A percentile compares a stretch with the other conserved stretches of the same genome.
Evolutionary conservation across 73 alveolate species (phyloP).

Genomic region (Paramecium biaurelia): DNA sequence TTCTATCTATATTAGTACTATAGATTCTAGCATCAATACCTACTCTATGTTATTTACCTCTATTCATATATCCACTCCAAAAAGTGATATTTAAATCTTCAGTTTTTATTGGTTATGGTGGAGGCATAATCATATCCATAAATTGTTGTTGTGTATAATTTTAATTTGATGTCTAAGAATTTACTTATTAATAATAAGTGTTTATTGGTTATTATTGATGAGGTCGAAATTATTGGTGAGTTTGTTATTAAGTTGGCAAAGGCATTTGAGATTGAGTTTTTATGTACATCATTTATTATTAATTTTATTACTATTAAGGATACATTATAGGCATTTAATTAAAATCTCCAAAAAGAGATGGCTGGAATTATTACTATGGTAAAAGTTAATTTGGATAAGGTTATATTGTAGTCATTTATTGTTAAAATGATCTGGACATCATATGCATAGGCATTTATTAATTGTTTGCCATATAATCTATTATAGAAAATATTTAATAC

Average conservation of each 20-base stretch:
- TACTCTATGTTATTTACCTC: conserved; percentile 22
- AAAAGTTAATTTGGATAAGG: not conserved
- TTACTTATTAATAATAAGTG: not conserved
- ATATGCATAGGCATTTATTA: not conserved
- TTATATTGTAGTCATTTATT: not conserved
- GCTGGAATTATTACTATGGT: not conserved
- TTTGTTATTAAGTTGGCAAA: not conserved
- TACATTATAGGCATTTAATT: not conserved
- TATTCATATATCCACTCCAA: conserved; percentile 24
- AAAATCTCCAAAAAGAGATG: not conserved
- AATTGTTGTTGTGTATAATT: not conserved
- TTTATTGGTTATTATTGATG: not conserved
- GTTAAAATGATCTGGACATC: not conserved
- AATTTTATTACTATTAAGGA: not conserved
- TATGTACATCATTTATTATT: not conserved
- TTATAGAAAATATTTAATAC: not conserved
- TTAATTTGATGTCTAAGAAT: not conserved
- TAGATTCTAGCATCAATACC: not conserved
- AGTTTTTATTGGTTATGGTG: not conserved
- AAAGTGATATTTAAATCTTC: not conserved
- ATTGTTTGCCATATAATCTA: not conserved
- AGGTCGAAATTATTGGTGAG: not conserved
- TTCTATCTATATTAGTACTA: not conserved
- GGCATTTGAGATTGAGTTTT: not conserved
- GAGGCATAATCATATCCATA: not conserved